phyloP scores from a whole-genome alignment of 257 asterid species.

The Gentiana dahurica region DNA sequence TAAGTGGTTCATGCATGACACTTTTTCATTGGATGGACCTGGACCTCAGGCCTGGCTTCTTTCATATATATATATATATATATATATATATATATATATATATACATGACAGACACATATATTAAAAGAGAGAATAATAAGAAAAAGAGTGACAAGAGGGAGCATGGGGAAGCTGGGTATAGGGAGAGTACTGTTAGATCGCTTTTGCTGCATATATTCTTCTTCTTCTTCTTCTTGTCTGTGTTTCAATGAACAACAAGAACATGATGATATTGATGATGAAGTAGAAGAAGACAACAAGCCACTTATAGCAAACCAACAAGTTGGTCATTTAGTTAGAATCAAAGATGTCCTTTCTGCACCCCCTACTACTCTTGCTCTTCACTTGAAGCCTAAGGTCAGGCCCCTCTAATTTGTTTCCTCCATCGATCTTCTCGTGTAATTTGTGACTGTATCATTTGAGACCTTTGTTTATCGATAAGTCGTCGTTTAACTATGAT shows the following conservation, averaged over 20 bases:
- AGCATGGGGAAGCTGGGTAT: slow-evolving; percentile 34
- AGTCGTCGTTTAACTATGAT: no score
- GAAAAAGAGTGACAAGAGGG: neutral
- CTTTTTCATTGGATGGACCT: no score
- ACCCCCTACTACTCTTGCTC: slow-evolving; percentile 38
- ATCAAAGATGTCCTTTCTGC: slow-evolving; percentile 30
- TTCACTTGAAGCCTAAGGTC: slow-evolving; percentile 47
- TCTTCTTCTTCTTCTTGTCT: slow-evolving; percentile 29
- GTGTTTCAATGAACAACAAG: slow-evolving; percentile 13
- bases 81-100: no score
- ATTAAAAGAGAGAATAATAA: no score
- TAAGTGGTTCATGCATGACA: no score
- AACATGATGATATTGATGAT: neutral
- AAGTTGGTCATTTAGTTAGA: slow-evolving; percentile 15
- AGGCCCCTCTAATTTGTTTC: no score
- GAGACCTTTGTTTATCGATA: no score
- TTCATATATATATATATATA: no score
- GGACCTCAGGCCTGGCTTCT: no score
- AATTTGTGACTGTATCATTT: no score
- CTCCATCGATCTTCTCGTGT: neutral
- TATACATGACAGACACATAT: no score
- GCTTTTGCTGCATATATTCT: slow-evolving; percentile 20
- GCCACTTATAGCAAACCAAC: slow-evolving; percentile 18
- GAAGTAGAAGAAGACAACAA: slow-evolving; percentile 13
- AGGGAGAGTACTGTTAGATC: slow-evolving; percentile 24